phyloP scores from a whole-genome alignment of 805 yeast species.

The Sugiyamaella americana region DNA sequence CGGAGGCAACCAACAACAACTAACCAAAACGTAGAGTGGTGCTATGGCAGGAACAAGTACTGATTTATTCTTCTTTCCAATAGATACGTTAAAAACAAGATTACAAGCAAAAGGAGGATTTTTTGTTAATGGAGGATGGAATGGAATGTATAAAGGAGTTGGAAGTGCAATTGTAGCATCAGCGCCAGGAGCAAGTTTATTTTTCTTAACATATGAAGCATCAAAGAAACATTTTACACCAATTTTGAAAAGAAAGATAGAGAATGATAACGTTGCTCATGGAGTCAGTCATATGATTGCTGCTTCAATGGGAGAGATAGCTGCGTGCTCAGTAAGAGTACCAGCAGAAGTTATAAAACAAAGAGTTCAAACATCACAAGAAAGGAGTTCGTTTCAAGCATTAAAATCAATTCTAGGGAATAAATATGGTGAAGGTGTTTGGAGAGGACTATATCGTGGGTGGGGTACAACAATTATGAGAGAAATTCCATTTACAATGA shows the following conservation, averaged over 20 bases:
- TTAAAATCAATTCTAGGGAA: slow-evolving; percentile 56
- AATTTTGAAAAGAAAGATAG: slow-evolving; percentile 14
- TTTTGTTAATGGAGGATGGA: slow-evolving; percentile 86
- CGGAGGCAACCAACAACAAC: too few relatives aligned
- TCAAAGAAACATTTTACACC: slow-evolving; percentile 48
- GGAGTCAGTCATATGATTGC: slow-evolving; percentile 71
- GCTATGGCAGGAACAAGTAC: slow-evolving; percentile 96
- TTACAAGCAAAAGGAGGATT: slow-evolving; percentile 95
- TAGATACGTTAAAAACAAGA: slow-evolving; percentile 91
- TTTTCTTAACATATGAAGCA: slow-evolving; percentile 79
- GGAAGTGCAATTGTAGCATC: slow-evolving; percentile 93
- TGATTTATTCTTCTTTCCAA: slow-evolving; percentile 91
- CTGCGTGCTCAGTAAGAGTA: slow-evolving; percentile 90
- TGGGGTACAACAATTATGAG: slow-evolving; percentile 89
- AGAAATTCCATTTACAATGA: slow-evolving; percentile 93
- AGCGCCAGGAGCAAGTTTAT: slow-evolving; percentile 80
- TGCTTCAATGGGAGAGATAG: slow-evolving; percentile 85
- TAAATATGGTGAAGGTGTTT: slow-evolving; percentile 68
- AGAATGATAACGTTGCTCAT: slow-evolving; percentile 30
- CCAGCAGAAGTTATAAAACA: slow-evolving; percentile 97
- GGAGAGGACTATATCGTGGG: slow-evolving; percentile 82
- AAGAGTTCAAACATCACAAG: slow-evolving; percentile 73
- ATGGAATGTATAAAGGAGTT: slow-evolving; percentile 83
- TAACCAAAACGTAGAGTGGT: too few relatives aligned
- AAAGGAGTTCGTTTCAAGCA: slow-evolving; percentile 57